Conservation (phyloP, 495 filamentous ascomycete genomes). For the Penicillium goetzii region DNA sequence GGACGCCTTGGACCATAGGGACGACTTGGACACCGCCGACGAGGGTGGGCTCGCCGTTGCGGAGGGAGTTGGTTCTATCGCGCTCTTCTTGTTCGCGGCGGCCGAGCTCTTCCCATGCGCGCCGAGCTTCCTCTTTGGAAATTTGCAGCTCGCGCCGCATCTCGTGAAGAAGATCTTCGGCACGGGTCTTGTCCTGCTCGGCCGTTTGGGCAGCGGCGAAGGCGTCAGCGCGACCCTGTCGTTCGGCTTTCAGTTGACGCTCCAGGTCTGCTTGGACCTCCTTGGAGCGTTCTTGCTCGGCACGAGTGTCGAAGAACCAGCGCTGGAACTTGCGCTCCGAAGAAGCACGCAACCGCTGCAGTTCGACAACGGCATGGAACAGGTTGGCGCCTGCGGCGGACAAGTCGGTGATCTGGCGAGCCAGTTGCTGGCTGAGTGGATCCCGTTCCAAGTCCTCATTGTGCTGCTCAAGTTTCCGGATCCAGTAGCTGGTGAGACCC, state of each 20-base stretch:
- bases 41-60: constrained; percentile 84
- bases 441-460: constrained; percentile 79
- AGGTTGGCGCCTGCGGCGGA: constrained; percentile 96
- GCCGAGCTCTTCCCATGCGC: constrained; percentile 97
- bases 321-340: constrained; percentile 97
- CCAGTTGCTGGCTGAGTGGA: constrained; percentile 83
- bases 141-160: constrained; percentile 91
- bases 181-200: constrained; percentile 66
- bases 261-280: constrained; percentile 86
- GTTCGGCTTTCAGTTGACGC: constrained; percentile 70
- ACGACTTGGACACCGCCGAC: constrained; percentile 97
- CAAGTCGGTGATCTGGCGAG: constrained; percentile 91
- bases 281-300: constrained; percentile 81
- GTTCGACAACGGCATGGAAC: constrained; percentile 95
- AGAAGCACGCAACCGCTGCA: constrained; percentile 92
- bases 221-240: constrained; percentile 67
- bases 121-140: constrained; percentile 91
- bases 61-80: constrained; percentile 82
- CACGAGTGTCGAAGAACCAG: constrained; percentile 95
- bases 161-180: constrained; percentile 77
- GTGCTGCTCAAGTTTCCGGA: constrained; percentile 86
- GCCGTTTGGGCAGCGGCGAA: constrained; percentile 63
- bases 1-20: constrained; percentile 81
- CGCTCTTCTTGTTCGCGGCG: constrained; percentile 92
- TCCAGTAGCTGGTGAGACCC: constrained; percentile 95